phyloP scores from a whole-genome alignment of 352 stramenopile species.

The Pythium plurisporium region DNA sequence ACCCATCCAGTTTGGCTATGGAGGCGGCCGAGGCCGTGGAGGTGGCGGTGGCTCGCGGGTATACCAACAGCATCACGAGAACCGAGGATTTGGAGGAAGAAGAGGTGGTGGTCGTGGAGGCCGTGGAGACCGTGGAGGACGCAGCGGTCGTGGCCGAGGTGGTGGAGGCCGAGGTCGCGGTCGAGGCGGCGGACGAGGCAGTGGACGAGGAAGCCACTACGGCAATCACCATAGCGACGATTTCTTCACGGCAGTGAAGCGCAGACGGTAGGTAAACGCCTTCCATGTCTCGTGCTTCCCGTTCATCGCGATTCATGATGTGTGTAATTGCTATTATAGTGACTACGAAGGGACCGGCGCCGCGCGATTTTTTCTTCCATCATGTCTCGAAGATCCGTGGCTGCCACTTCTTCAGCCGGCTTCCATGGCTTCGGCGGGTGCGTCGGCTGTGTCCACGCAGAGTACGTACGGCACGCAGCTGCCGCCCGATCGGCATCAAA shows the following conservation, averaged over 20 bases:
- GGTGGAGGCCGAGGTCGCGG: constrained; percentile 5
- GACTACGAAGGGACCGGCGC: constrained; percentile 35
- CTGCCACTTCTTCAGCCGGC: constrained; percentile 25
- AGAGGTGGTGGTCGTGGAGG: constrained; percentile 12
- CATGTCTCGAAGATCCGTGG: constrained; percentile 69
- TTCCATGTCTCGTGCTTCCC: too few species aligned
- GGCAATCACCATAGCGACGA: constrained; percentile 5
- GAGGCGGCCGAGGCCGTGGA: not conserved
- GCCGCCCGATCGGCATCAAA: not conserved
- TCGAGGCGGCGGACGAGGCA: constrained; percentile 8
- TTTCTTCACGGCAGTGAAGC: constrained; percentile 29
- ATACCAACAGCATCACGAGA: constrained; percentile 9
- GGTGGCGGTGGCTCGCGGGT: not conserved
- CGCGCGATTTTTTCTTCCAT: constrained; percentile 59
- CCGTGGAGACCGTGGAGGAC: constrained; percentile 13
- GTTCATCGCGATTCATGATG: too few species aligned
- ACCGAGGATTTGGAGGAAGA: not conserved
- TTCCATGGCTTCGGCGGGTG: not conserved
- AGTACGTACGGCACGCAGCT: not conserved
- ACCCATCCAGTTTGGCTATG: constrained; percentile 15
- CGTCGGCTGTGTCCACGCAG: not conserved
- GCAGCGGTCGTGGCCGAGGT: constrained; percentile 10
- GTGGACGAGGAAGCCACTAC: not conserved
- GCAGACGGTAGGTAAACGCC: constrained; percentile 30
- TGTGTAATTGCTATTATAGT: not conserved